Evolutionary conservation across 2,329 filamentous ascomycete species (phyloP).

Genomic region (Kalaharituber pfeilii): DNA sequence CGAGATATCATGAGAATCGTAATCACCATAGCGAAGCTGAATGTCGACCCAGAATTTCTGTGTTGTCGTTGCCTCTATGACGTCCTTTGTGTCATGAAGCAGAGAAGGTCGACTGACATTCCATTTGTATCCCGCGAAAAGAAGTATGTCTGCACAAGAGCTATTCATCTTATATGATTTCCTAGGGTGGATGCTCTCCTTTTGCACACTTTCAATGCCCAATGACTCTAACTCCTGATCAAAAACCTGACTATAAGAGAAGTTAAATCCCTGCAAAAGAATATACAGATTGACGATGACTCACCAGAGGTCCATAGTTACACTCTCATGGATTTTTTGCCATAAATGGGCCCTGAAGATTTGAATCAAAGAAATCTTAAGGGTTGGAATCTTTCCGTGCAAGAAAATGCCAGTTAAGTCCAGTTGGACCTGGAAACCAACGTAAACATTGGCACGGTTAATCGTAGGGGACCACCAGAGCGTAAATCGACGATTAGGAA

Average conservation of each 20-base stretch:
- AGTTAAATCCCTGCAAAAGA: constrained; percentile 2
- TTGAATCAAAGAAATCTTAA: constrained; percentile 96
- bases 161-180: constrained; percentile 99
- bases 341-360: constrained; percentile 99
- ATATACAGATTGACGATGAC: background rate
- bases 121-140: constrained; percentile 98
- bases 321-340: constrained; percentile 98
- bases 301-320: constrained; percentile 53
- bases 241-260: constrained; percentile 58
- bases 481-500: constrained; percentile 95
- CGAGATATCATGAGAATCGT: constrained; percentile 97
- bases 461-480: constrained; percentile 94
- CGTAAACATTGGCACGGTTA: constrained; percentile 70
- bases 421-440: constrained; percentile 97
- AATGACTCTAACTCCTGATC: constrained; percentile 92
- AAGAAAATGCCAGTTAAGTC: constrained; percentile 97
- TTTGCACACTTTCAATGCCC: constrained; percentile 93
- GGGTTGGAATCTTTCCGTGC: constrained; percentile 93
- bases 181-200: constrained; percentile 95
- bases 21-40: constrained; percentile 89
- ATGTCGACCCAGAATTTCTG: constrained; percentile 99
- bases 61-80: constrained; percentile 80
- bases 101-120: constrained; percentile 88
- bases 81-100: constrained; percentile 89
- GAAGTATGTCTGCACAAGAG: constrained; percentile 87